These are phyloP conservation scores for Hansenula lynferdii DNA, from an alignment of 1,139 yeast genomes.

Conservation along the genomic window DNA sequence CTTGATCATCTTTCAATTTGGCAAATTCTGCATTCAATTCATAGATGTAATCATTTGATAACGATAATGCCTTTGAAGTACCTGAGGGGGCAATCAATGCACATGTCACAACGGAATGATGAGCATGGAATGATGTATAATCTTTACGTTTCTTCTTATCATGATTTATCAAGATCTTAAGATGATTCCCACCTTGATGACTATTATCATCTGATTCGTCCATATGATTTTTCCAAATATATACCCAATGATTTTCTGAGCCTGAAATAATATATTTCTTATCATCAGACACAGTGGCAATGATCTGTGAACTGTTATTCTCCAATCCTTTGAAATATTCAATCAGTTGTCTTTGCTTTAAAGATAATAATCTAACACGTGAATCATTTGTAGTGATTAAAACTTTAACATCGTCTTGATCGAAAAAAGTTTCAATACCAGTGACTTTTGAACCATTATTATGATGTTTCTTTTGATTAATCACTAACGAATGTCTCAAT, in stretches of 20 bases:
- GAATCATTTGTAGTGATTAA: conserved; percentile 79
- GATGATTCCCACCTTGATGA: conserved; percentile 23
- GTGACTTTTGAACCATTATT: conserved; percentile 47
- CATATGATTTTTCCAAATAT: conserved; percentile 51
- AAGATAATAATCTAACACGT: conserved; percentile 59
- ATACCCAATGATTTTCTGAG: conserved; percentile 67
- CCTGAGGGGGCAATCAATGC: conserved; percentile 78
- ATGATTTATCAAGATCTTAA: conserved; percentile 22
- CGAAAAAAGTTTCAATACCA: conserved; percentile 36
- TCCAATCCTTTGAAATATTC: conserved; percentile 71
- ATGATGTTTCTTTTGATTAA: conserved; percentile 34
- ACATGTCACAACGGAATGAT: conserved; percentile 65
- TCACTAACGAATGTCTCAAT: conserved; percentile 49
- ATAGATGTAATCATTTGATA: conserved; percentile 75
- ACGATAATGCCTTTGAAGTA: conserved; percentile 58
- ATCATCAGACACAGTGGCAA: conserved; percentile 61
- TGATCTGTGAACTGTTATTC: conserved; percentile 66
- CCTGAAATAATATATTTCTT: conserved; percentile 48
- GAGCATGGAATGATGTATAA: conserved; percentile 73
- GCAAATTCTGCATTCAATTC: conserved; percentile 43
- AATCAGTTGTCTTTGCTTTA: conserved; percentile 51
- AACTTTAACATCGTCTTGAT: conserved; percentile 27
- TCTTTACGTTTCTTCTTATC: conserved; percentile 28
- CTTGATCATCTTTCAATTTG: conserved; percentile 9
- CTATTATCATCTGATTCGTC: conserved; percentile 22